Evolutionary conservation across 768 basidiomycete genomes (phyloP).

Genomic region (Hericium coralloides): DNA sequence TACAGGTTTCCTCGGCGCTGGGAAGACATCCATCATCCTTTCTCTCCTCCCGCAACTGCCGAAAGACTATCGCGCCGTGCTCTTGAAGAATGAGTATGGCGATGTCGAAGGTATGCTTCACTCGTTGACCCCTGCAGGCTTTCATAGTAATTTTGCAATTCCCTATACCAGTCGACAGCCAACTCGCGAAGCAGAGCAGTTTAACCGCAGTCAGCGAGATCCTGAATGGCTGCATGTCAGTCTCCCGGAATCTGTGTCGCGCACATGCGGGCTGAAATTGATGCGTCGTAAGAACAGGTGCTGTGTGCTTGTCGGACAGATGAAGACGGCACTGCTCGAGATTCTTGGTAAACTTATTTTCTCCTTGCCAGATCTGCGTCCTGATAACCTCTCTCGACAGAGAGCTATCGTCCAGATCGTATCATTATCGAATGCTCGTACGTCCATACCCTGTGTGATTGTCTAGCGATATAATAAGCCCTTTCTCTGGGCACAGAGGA

Average conservation of each 20-base stretch:
- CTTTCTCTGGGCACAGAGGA: constrained; percentile 39
- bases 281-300: constrained; percentile 43
- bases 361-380: neutral
- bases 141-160: neutral
- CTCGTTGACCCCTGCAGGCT: no score
- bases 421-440: constrained; percentile 96
- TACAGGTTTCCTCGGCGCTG: constrained; percentile 87
- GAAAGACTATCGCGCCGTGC: constrained; percentile 77
- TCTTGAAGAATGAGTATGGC: constrained; percentile 96
- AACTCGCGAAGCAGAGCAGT: constrained; percentile 78
- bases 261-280: neutral
- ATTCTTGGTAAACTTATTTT: constrained; percentile 51
- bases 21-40: constrained; percentile 76
- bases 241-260: neutral
- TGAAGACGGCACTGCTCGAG: constrained; percentile 84
- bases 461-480: neutral
- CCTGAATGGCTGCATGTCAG: constrained; percentile 91
- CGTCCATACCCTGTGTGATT: constrained; percentile 17
- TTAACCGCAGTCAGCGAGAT: constrained; percentile 89
- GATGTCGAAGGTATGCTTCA: constrained; percentile 67
- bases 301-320: constrained; percentile 90
- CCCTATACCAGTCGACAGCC: constrained; percentile 64
- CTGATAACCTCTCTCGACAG: constrained; percentile 27
- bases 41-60: constrained; percentile 77
- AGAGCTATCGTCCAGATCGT: constrained; percentile 78